Percentiles rank a stretch among this genome's conserved stretches.
These are phyloP conservation scores for Lyophyllum shimeji DNA, from an alignment of 768 basidiomycete species.

Conservation along the genomic window DNA sequence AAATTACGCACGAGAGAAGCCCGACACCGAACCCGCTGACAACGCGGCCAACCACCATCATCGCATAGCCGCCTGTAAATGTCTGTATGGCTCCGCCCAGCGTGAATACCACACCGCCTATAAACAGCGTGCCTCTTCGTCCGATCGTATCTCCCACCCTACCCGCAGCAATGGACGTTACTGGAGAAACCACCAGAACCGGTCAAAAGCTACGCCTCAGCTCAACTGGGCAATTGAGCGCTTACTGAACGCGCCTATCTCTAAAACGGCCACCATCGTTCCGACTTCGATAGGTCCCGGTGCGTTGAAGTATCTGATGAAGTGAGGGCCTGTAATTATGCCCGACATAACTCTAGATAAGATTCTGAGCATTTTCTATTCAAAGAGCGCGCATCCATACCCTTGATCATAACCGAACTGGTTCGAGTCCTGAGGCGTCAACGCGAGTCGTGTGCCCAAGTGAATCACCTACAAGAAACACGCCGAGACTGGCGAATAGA, in stretches of 20 bases:
- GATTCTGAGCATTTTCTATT: neutral
- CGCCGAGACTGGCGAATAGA: slow-evolving; percentile 73
- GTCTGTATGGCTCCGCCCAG: slow-evolving; percentile 87
- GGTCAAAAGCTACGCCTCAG: neutral
- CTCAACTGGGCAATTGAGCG: neutral
- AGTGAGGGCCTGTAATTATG: slow-evolving; percentile 82
- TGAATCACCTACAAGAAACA: slow-evolving; percentile 60
- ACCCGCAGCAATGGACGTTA: slow-evolving; percentile 90
- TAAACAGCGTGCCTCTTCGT: slow-evolving; percentile 78
- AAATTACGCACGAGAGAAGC: slow-evolving; percentile 69
- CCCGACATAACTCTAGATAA: slow-evolving; percentile 74
- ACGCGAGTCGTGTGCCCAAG: slow-evolving; percentile 10
- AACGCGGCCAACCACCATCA: slow-evolving; percentile 83
- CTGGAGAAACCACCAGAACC: slow-evolving; percentile 35
- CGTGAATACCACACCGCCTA: slow-evolving; percentile 82
- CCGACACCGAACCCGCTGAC: slow-evolving; percentile 91
- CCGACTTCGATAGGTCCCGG: slow-evolving; percentile 70
- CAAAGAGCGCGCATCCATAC: slow-evolving; percentile 30
- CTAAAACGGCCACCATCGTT: slow-evolving; percentile 89
- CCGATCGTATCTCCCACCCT: slow-evolving; percentile 86
- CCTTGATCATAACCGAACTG: slow-evolving; percentile 83
- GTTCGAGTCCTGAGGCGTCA: neutral
- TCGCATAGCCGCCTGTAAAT: slow-evolving; percentile 71
- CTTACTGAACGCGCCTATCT: slow-evolving; percentile 83
- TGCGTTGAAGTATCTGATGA: slow-evolving; percentile 70